A percentile compares a stretch with the other conserved stretches of the same genome.
These are phyloP conservation scores for Polygonum maritimum DNA, from an alignment of 148 eudicot genomes.

Conservation along the genomic window DNA sequence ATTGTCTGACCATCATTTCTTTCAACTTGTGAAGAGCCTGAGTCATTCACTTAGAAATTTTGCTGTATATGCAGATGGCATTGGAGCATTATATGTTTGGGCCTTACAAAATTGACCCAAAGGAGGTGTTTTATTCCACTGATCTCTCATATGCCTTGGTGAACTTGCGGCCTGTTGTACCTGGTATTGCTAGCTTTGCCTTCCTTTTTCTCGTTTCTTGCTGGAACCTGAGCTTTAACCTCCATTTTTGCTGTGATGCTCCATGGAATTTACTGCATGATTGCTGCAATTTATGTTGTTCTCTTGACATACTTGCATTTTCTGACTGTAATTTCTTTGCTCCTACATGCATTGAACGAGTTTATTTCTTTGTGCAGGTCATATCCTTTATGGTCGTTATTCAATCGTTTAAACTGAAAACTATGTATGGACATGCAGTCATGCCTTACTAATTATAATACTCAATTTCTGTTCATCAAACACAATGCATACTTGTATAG, in stretches of 20 bases:
- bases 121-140: slow-evolving; percentile 72
- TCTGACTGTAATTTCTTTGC: background rate
- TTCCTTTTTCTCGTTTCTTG: background rate
- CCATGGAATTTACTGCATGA: background rate
- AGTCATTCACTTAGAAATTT: background rate
- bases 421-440: background rate
- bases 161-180: slow-evolving; percentile 79
- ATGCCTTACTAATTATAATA: background rate
- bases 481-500: background rate
- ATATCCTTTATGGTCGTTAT: slow-evolving; percentile 48
- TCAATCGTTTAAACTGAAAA: background rate
- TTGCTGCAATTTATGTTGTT: background rate
- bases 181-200: slow-evolving; percentile 40
- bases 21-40: background rate
- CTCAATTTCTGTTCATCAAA: background rate
- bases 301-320: background rate
- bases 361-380: slow-evolving; percentile 55
- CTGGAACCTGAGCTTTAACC: too few species aligned
- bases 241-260: background rate
- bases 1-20: background rate
- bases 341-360: background rate
- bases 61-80: slow-evolving; percentile 39
- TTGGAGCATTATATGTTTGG: slow-evolving; percentile 49
- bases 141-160: slow-evolving; percentile 70
- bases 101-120: slow-evolving; percentile 55